Evolutionary conservation across 140 eudicot species (phyloP).

Genomic region (Bidens hawaiensis): DNA sequence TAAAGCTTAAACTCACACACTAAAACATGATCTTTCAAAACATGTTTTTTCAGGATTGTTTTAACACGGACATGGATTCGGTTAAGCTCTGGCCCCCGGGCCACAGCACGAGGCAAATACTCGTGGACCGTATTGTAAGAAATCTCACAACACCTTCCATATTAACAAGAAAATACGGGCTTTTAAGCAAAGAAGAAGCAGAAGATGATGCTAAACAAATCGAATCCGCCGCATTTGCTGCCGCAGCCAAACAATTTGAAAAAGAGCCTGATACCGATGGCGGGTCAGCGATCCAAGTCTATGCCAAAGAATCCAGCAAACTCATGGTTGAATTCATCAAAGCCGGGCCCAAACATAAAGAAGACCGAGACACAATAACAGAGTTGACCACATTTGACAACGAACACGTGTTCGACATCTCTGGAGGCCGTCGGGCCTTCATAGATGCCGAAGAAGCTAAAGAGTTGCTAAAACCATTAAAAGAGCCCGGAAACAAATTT

Average conservation of each 20-base stretch:
- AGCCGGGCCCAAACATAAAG: slow-evolving; percentile 45
- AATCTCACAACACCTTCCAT: slow-evolving; percentile 71
- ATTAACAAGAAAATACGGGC: slow-evolving; percentile 68
- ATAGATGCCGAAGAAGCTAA: slow-evolving; percentile 79
- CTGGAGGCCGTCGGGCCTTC: slow-evolving; percentile 61
- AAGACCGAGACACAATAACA: slow-evolving; percentile 26
- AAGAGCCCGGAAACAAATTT: slow-evolving; percentile 48
- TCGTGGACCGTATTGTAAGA: slow-evolving; percentile 62
- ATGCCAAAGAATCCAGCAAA: slow-evolving; percentile 76
- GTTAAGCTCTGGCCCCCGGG: slow-evolving; percentile 88
- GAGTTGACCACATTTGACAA: slow-evolving; percentile 18
- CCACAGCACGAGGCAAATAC: slow-evolving; percentile 55
- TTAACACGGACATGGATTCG: slow-evolving; percentile 32
- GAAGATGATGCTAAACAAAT: slow-evolving; percentile 63
- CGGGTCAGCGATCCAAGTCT: slow-evolving; percentile 60
- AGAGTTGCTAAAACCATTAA: slow-evolving; percentile 55
- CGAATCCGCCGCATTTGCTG: slow-evolving; percentile 52
- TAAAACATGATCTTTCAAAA: neutral
- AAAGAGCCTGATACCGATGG: slow-evolving; percentile 81
- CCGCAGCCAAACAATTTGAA: slow-evolving; percentile 53
- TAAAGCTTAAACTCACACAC: neutral
- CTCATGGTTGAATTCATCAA: slow-evolving; percentile 67
- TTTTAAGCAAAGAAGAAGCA: slow-evolving; percentile 67
- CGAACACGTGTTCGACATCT: slow-evolving; percentile 54
- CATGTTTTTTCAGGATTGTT: slow-evolving; percentile 12